A percentile compares a stretch with the other conserved stretches of the same genome.
Evolutionary conservation across 2,329 filamentous ascomycete species (phyloP).

Genomic region (Karstenula rhodostoma): DNA sequence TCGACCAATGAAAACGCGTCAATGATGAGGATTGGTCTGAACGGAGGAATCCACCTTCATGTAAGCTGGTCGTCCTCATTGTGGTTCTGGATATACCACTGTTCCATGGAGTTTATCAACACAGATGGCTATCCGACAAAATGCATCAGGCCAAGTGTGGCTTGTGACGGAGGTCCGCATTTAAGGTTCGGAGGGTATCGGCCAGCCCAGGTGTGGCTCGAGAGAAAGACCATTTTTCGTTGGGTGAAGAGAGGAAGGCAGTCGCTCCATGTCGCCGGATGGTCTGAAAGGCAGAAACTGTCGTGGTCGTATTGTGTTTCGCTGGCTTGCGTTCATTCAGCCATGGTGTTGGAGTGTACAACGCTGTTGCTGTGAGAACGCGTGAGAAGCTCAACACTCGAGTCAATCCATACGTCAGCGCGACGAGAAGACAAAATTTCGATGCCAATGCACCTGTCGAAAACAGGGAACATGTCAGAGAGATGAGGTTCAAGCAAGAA

Average conservation of each 20-base stretch:
- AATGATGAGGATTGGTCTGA: no score
- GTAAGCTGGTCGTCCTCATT: no score
- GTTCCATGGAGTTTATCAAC: no score
- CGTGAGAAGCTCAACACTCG: background rate
- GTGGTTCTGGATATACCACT: no score
- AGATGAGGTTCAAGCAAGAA: constrained; percentile 15
- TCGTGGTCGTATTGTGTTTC: background rate
- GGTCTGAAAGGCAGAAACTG: background rate
- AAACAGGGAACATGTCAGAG: background rate
- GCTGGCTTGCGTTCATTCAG: background rate
- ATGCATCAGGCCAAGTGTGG: no score
- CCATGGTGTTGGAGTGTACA: background rate
- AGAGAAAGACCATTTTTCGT: no score
- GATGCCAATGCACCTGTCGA: background rate
- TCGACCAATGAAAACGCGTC: no score
- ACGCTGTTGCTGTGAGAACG: background rate
- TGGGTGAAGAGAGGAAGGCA: background rate
- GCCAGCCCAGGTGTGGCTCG: no score
- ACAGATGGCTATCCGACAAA: no score
- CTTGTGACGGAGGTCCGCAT: no score
- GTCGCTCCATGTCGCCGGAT: background rate
- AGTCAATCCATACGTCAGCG: background rate
- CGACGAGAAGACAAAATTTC: background rate
- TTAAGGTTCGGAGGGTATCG: no score
- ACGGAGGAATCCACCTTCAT: no score